phyloP scores from a whole-genome alignment of 208 protist species.

The Leptomonas seymouri region DNA sequence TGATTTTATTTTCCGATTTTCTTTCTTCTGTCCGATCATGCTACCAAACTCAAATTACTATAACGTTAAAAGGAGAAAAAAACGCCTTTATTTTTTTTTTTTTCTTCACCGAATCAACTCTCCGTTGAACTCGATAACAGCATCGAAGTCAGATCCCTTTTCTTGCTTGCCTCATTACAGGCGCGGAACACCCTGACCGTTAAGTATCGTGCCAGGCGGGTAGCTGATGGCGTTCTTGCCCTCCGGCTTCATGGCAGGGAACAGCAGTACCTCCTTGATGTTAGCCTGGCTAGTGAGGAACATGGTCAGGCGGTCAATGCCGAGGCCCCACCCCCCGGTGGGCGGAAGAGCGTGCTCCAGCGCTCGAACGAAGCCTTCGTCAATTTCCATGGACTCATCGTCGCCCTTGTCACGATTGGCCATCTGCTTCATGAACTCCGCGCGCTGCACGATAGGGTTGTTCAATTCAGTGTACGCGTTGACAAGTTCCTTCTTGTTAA shows the following conservation, averaged over 20 bases:
- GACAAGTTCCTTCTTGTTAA: slow-evolving; percentile 97
- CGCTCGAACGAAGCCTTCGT: slow-evolving; percentile 97
- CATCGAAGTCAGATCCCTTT: not conserved
- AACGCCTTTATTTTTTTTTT: not conserved
- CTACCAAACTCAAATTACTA: not conserved
- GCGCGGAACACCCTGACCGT: slow-evolving; percentile 77
- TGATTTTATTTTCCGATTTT: not conserved
- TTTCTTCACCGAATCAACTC: not conserved
- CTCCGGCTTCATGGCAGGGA: slow-evolving; percentile 94
- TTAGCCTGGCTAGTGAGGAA: slow-evolving; percentile 98
- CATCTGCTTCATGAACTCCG: slow-evolving; percentile 98
- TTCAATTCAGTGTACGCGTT: slow-evolving; percentile 99
- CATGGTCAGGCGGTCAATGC: slow-evolving; percentile 99
- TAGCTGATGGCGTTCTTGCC: slow-evolving; percentile 46
- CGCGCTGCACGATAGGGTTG: slow-evolving; percentile 98
- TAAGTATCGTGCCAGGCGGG: slow-evolving; percentile 70
- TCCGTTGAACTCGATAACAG: not conserved
- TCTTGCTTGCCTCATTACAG: slow-evolving; percentile 25
- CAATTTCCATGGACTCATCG: slow-evolving; percentile 98
- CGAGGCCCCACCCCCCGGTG: slow-evolving; percentile 99
- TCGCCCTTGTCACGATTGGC: slow-evolving; percentile 95
- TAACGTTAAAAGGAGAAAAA: not conserved
- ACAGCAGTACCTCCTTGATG: slow-evolving; percentile 98
- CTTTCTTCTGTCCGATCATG: not conserved
- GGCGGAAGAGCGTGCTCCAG: slow-evolving; percentile 99